Evolutionary conservation across 2,329 filamentous ascomycete species (phyloP), one percentile per base, ranked within the genome.

Genomic region (Trichoderma sp.): DNA sequence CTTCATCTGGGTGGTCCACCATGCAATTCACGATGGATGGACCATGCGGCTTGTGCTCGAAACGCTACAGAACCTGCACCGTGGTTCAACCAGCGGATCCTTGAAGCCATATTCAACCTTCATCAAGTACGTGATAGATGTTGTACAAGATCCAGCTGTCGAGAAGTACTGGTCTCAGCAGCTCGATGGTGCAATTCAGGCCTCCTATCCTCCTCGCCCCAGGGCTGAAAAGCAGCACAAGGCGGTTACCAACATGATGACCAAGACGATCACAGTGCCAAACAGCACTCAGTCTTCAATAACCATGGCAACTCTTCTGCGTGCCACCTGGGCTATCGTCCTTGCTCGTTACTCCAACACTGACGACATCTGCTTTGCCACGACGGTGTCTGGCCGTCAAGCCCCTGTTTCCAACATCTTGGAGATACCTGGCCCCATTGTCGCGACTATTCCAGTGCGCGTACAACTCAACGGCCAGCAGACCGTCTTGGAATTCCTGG

Each of bases 21-120:
- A 75, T 44, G 67, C 72, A 0, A 28, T 74, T 3, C 75, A 73
- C 21, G 74, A 75, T 61, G 73, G 73, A 21, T 73, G 71, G 69
- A 70, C 71, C 1, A 56, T 71, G 39, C 45, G 34, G 7, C 51
- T 70, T 2, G 64, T 71, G 5, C 43, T 70, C n/a, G 58, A 71
- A 3, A 50, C 50, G 3, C 55, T 72, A 0, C n/a, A 64, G 2
- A 34, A 51, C 3, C 52, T 51, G 0, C 69, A 70, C 28, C 10
- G 50, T 3, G 44, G 15, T 0, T 55, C 7, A 2, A 4, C 7
- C 44, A 47, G 3, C 5, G 6, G 5, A 1, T 39, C 21, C 1
- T 34, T 57, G 7, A 64, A 64, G 28, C 55, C 62, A 1, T 64
- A 64, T 26, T 58, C 62, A 2, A 1, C 3, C 1, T 64, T 64